Base-by-base conservation (phyloP, 176 grass and related monocot genomes). In the Microstegium vimineum region DNA sequence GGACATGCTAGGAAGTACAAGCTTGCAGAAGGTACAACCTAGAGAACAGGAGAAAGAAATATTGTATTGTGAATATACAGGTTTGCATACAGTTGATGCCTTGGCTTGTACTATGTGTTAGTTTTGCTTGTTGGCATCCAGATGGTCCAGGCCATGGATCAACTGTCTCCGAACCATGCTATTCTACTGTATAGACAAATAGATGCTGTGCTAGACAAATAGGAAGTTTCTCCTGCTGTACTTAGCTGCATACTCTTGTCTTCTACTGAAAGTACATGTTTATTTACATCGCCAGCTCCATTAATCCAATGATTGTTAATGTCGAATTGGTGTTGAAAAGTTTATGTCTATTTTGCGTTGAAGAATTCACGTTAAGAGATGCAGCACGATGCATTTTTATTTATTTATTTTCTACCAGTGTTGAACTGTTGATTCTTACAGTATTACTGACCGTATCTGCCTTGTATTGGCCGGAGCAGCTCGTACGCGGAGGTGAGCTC, bases 401-500 rank as follows among this genome's bases (percentile, higher is more conserved):
- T 71, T 63, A 62, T 18, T 4, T 63, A 18, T 56, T 63, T 62
- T 69, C 6, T 23, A 76, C 6, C 4, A 26, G 2, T 8, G 60
- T 62, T 62, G 37, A 28, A 26, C 1, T 8, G 60, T 62, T 62
- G 37, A 28, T 46, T 22, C 57, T 47, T 47, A 46, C 34, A 33
- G 61, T 46, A 33, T 51, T 56, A 57, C 78, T 81, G 32, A 81
- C 65, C 16, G 37, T 81, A 34, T 56, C 22, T 69, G 18, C 47
- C 56, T 61, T 79, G 87, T 78, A 79, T 78, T 91, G 5, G 74
- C 73, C 23, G 47, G 82, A 49, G 60, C 89, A 99, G 96, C 78
- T 81, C 80, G 47, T 99, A 95, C 71, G 86, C 93, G 4, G 96
- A 95, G 76, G 76, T 99, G 83, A 93, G 75, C 61, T 90, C 89